Base-by-base conservation (phyloP, 2,329 filamentous ascomycete species). In the Elsinoe necatrix region DNA sequence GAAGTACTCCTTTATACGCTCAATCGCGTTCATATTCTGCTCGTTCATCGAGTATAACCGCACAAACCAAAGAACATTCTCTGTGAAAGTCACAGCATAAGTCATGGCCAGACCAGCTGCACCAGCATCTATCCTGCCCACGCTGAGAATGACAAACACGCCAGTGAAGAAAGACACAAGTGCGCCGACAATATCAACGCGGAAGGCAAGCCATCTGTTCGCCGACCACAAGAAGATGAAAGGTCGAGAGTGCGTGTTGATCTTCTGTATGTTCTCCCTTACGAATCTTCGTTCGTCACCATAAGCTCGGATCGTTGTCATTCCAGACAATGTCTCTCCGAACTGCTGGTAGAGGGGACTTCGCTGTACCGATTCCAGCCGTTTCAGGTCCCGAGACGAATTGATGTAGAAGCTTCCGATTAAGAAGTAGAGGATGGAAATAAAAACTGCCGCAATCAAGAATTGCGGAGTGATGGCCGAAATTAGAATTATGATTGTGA, bases 11-110 rank as follows among this genome's bases (percentile, higher is more conserved):
- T 95, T 95, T 67, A 98, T 86, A 66, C 93, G 88, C 73, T 98
- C 93, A 50, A 97, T 91, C 2, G 92, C 92, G 73, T 98, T 98
- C 93, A 98, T 97, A 73, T 96, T 97, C 72, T 98, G 93, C 73
- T 98, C 93, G 66, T 97, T 96, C 67, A 88, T 83, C 0, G 91
- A 86, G 69, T 98, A 98, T 12, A 96, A 79, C 47, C 93, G 85
- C 27, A 98, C 91, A 56, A 97, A 84, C 93, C 93, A 98, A 16
- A 98, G 75, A 5, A 98, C 87, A 63, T 95, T 97, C 70, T 98
- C 93, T 0, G 91, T 95, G 66, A 98, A 98, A 1, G 89, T 92
- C 63, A 98, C 89, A 14, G 93, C 93, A 66, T 98, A 98, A 52
- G 89, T 95, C 65, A 98, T 77, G 4, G 93, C 95, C 60, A 98